Evolutionary conservation across 768 basidiomycete genomes (phyloP).

Genomic region (Mrakia frigida): DNA sequence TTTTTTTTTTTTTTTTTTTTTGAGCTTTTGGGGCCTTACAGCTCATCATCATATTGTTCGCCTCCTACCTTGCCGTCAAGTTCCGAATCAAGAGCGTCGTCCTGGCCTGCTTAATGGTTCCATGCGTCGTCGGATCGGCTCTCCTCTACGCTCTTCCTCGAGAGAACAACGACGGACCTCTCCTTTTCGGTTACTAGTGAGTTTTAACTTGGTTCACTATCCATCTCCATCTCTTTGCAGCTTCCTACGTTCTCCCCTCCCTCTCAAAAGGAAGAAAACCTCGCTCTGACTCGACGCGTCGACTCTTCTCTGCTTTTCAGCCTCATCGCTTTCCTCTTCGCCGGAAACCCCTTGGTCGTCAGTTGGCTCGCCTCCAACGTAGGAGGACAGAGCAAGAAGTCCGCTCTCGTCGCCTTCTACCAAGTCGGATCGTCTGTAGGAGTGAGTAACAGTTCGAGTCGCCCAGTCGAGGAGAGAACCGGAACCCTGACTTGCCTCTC

Average conservation of each 20-base stretch:
- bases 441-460: constrained; percentile 28
- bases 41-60: constrained; percentile 46
- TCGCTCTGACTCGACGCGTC: constrained; percentile 41
- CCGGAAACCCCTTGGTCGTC: constrained; percentile 40
- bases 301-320: not conserved
- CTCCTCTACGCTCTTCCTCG: constrained; percentile 29
- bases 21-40: constrained; percentile 36
- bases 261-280: too few species aligned
- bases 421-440: constrained; percentile 38
- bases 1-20: too few species aligned
- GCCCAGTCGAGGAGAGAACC: too few species aligned
- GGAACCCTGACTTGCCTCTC: not conserved
- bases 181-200: constrained; percentile 43
- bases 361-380: constrained; percentile 35
- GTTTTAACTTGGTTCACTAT: too few species aligned
- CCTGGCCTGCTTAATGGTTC: constrained; percentile 26
- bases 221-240: too few species aligned
- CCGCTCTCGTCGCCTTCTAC: constrained; percentile 3
- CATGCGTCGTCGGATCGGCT: constrained; percentile 28
- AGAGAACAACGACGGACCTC: constrained; percentile 34
- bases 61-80: constrained; percentile 44
- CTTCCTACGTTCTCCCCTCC: not conserved
- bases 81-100: constrained; percentile 25
- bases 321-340: constrained; percentile 42
- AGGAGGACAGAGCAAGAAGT: constrained; percentile 38